These are phyloP conservation scores for Heliosperma pusillum DNA, from an alignment of 148 eudicot genomes.

Conservation along the genomic window DNA sequence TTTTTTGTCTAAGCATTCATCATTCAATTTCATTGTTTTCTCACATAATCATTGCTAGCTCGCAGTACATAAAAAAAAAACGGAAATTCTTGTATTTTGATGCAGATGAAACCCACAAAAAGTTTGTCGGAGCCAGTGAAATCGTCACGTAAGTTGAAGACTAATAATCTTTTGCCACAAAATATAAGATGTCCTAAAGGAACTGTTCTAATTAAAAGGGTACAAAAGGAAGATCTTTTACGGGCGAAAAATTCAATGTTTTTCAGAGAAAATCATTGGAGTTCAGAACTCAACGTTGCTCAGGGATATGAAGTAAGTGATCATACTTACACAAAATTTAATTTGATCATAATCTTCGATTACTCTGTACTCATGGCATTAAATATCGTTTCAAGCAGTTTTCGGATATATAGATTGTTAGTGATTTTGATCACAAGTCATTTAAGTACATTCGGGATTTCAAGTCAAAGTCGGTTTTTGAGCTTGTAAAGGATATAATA, in stretches of 20 bases:
- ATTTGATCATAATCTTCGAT: too few species aligned
- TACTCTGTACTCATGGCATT: too few species aligned
- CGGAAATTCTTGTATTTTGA: too few species aligned
- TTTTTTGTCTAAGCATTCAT: not conserved
- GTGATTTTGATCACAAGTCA: too few species aligned
- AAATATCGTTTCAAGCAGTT: too few species aligned
- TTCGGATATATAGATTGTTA: too few species aligned
- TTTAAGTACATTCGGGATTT: too few species aligned
- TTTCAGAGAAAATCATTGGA: not conserved
- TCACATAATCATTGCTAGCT: not conserved
- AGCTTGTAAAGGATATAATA: too few species aligned
- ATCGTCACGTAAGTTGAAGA: not conserved
- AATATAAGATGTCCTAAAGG: constrained; percentile 24
- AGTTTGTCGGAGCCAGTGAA: not conserved
- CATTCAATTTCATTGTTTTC: not conserved
- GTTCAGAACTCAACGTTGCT: not conserved
- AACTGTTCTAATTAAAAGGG: constrained; percentile 25
- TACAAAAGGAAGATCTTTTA: constrained; percentile 21
- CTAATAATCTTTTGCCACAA: not conserved
- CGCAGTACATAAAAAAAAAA: too few species aligned
- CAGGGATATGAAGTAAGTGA: not conserved
- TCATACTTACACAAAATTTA: too few species aligned
- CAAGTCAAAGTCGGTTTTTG: too few species aligned
- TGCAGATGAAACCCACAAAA: constrained; percentile 22
- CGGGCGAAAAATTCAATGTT: constrained; percentile 3